phyloP scores from a whole-genome alignment of 2,329 filamentous ascomycete species.

The Fusarium sp. region DNA sequence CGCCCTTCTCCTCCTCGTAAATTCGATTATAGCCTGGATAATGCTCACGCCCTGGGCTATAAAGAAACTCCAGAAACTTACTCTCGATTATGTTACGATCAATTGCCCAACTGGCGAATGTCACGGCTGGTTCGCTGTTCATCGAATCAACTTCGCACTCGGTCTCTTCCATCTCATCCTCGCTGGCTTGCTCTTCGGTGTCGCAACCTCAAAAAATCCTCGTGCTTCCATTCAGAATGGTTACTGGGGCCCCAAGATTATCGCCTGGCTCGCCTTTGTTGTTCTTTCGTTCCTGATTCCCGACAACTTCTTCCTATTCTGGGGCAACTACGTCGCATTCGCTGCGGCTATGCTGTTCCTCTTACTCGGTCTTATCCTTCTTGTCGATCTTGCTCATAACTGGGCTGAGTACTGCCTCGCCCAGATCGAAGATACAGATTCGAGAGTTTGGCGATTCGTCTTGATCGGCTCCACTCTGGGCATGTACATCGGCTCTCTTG shows the following conservation, averaged over 20 bases:
- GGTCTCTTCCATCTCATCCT: slow-evolving; percentile 93
- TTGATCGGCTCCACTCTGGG: slow-evolving; percentile 91
- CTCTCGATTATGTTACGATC: slow-evolving; percentile 95
- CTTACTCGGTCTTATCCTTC: slow-evolving; percentile 87
- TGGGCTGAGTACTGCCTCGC: slow-evolving; percentile 97
- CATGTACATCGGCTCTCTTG: slow-evolving; percentile 92
- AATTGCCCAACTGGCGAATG: slow-evolving; percentile 91
- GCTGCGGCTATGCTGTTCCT: slow-evolving; percentile 92
- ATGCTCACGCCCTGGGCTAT: slow-evolving; percentile 99
- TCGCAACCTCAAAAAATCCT: slow-evolving; percentile 86
- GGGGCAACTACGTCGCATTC: slow-evolving; percentile 94
- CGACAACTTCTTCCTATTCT: slow-evolving; percentile 92
- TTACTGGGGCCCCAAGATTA: slow-evolving; percentile 98
- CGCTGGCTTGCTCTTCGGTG: slow-evolving; percentile 85
- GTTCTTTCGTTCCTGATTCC: slow-evolving; percentile 96
- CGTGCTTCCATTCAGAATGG: slow-evolving; percentile 93
- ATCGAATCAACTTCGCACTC: slow-evolving; percentile 97
- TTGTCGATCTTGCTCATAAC: slow-evolving; percentile 94
- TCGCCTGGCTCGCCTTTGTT: slow-evolving; percentile 87
- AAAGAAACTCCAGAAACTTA: slow-evolving; percentile 91
- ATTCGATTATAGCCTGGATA: slow-evolving; percentile 97
- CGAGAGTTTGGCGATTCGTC: slow-evolving; percentile 82
- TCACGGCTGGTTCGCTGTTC: slow-evolving; percentile 94
- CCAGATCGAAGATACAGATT: slow-evolving; percentile 92
- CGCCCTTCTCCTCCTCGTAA: slow-evolving; percentile 91